Percentiles rank a stretch among this genome's conserved stretches.
These are phyloP conservation scores for Syzygium syzygioides DNA, from an alignment of 441 rosid genomes.

Conservation along the genomic window DNA sequence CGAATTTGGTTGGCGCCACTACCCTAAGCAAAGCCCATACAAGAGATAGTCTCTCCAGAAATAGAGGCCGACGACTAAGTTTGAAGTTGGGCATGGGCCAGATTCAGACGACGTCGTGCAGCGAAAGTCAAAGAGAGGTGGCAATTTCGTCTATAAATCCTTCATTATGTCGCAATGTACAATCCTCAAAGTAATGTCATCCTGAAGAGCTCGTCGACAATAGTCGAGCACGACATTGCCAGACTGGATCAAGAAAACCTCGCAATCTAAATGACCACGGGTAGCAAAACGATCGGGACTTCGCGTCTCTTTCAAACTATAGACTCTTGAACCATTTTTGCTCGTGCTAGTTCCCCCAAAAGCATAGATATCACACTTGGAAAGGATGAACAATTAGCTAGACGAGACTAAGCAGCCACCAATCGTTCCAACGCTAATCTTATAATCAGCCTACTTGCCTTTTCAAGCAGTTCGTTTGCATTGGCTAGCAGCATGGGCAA, in stretches of 20 bases:
- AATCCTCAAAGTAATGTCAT: neutral
- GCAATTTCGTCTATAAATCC: neutral
- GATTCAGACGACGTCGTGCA: neutral
- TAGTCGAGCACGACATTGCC: neutral
- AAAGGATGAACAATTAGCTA: too few relatives aligned
- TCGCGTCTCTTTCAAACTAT: neutral
- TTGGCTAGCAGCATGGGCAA: too few relatives aligned
- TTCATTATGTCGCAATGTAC: neutral
- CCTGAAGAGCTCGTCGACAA: neutral
- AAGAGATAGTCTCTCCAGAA: neutral
- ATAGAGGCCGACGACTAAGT: neutral
- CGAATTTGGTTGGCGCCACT: neutral
- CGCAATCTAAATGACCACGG: too few relatives aligned
- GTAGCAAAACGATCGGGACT: neutral
- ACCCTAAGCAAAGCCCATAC: neutral
- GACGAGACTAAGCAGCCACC: too few relatives aligned
- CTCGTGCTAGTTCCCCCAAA: too few relatives aligned
- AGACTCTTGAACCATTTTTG: too few relatives aligned
- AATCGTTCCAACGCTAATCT: too few relatives aligned
- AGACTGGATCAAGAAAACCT: neutral
- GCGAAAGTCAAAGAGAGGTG: neutral
- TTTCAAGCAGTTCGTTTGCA: too few relatives aligned
- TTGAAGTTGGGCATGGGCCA: neutral
- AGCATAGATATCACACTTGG: too few relatives aligned
- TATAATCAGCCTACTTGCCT: too few relatives aligned